Evolutionary conservation across 2,329 filamentous ascomycete species (phyloP).

Genomic region (Clarireedia homoeocarpa): DNA sequence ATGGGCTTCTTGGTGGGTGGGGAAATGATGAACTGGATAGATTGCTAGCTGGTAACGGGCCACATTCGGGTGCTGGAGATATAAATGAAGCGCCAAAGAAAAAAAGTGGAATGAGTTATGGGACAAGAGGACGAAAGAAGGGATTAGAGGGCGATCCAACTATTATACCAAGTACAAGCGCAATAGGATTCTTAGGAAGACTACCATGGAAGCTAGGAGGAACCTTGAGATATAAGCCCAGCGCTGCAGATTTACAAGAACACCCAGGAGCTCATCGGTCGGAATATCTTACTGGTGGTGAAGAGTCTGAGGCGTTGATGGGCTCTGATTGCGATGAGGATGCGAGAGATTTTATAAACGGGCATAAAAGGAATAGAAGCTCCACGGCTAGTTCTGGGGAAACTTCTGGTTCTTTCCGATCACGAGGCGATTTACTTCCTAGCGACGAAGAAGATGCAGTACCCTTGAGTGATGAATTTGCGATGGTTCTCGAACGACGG

Average conservation of each 20-base stretch:
- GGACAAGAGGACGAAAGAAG: slow-evolving; percentile 55
- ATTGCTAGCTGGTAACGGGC: slow-evolving; percentile 63
- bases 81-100: slow-evolving; percentile 57
- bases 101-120: slow-evolving; percentile 85
- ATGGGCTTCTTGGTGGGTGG: slow-evolving; percentile 64
- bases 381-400: slow-evolving; percentile 71
- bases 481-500: slow-evolving; percentile 69
- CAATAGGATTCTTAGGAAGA: slow-evolving; percentile 75
- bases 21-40: slow-evolving; percentile 80
- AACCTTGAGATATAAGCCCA: slow-evolving; percentile 80
- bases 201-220: slow-evolving; percentile 81
- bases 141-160: slow-evolving; percentile 62
- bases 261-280: slow-evolving; percentile 54
- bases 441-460: slow-evolving; percentile 83
- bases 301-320: slow-evolving; percentile 66
- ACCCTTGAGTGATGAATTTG: slow-evolving; percentile 88
- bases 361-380: slow-evolving; percentile 49
- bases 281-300: slow-evolving; percentile 31
- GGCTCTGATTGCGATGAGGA: slow-evolving; percentile 31
- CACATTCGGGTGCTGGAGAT: slow-evolving; percentile 32
- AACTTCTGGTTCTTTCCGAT: slow-evolving; percentile 80
- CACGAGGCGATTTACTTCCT: slow-evolving; percentile 81
- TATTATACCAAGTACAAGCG: slow-evolving; percentile 80
- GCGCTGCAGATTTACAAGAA: slow-evolving; percentile 82
- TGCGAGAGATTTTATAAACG: slow-evolving; percentile 12